Percentiles rank a stretch among this genome's conserved stretches.
Evolutionary conservation across 805 yeast species (phyloP).

Genomic region (Yarrowia porcina): DNA sequence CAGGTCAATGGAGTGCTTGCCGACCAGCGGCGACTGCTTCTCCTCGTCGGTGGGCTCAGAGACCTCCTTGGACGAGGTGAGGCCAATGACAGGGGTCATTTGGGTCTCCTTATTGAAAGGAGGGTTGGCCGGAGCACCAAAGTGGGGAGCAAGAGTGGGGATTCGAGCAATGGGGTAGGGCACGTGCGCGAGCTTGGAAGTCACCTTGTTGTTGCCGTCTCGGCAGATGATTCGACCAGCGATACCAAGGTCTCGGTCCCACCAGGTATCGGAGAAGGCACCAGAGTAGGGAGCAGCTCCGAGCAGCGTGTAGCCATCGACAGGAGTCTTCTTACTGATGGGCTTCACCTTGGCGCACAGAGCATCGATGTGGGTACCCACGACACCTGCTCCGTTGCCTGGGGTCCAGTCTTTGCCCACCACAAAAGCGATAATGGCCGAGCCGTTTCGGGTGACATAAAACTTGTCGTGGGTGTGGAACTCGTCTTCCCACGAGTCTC

Average conservation of each 20-base stretch:
- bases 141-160: slow-evolving; percentile 80
- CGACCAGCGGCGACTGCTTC: slow-evolving; percentile 57
- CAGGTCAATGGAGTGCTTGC: slow-evolving; percentile 61
- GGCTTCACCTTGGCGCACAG: slow-evolving; percentile 68
- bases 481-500: slow-evolving; percentile 43
- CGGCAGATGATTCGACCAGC: slow-evolving; percentile 69
- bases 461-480: slow-evolving; percentile 32
- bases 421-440: slow-evolving; percentile 64
- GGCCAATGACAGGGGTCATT: slow-evolving; percentile 72
- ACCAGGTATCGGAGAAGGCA: slow-evolving; percentile 61
- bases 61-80: slow-evolving; percentile 39
- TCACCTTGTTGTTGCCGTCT: slow-evolving; percentile 35
- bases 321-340: slow-evolving; percentile 52
- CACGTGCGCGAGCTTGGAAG: slow-evolving; percentile 35
- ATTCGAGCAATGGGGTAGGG: slow-evolving; percentile 58
- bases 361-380: slow-evolving; percentile 71
- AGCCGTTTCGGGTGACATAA: slow-evolving; percentile 65
- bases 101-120: slow-evolving; percentile 72
- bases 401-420: slow-evolving; percentile 67
- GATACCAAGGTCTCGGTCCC: slow-evolving; percentile 78
- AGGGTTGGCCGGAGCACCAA: slow-evolving; percentile 60
- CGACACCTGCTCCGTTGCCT: slow-evolving; percentile 53
- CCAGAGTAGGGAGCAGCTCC: slow-evolving; percentile 84
- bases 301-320: slow-evolving; percentile 67
- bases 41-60: slow-evolving; percentile 56